Percentiles rank a stretch among this genome's conserved stretches.
Evolutionary conservation across 257 asterid genomes (phyloP).

Genomic region (Eustoma russellianum): DNA sequence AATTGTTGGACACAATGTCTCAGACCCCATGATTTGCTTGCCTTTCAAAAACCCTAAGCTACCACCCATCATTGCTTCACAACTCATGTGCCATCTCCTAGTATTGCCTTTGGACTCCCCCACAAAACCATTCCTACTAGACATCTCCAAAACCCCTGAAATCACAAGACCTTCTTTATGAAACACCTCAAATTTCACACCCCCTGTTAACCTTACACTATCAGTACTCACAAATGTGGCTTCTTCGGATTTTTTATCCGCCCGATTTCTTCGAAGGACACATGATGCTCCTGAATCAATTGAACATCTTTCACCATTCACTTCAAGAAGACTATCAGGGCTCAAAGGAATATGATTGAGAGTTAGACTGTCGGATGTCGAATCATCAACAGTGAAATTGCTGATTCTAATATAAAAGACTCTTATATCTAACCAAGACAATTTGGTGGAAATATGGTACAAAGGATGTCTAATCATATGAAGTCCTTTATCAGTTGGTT

Average conservation of each 20-base stretch:
- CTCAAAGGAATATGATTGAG: conserved; percentile 59
- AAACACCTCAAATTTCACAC: too few species aligned
- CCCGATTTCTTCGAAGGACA: too few species aligned
- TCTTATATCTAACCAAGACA: conserved; percentile 49
- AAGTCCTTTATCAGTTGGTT: conserved; percentile 37
- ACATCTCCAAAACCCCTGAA: too few species aligned
- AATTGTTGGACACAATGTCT: conserved; percentile 43
- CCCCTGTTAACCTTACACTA: too few species aligned
- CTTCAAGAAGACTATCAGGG: conserved; percentile 65
- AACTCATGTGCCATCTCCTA: conserved; percentile 56
- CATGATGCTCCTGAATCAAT: conserved; percentile 48
- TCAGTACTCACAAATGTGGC: too few species aligned
- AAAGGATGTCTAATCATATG: conserved; percentile 49
- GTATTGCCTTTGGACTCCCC: too few species aligned
- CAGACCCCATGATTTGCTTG: conserved; percentile 40
- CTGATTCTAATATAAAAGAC: conserved; percentile 72
- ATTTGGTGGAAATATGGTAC: conserved; percentile 31
- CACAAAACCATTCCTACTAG: too few species aligned
- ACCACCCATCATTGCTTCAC: conserved; percentile 48
- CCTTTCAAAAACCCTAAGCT: conserved; percentile 62
- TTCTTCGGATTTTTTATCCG: too few species aligned
- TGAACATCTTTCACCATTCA: conserved; percentile 59
- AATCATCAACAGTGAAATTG: conserved; percentile 50
- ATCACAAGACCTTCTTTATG: too few species aligned
- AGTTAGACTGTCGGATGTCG: conserved; percentile 51